phyloP scores from a whole-genome alignment of 1,139 yeast species.

The Lodderomyces parapsilosis region DNA sequence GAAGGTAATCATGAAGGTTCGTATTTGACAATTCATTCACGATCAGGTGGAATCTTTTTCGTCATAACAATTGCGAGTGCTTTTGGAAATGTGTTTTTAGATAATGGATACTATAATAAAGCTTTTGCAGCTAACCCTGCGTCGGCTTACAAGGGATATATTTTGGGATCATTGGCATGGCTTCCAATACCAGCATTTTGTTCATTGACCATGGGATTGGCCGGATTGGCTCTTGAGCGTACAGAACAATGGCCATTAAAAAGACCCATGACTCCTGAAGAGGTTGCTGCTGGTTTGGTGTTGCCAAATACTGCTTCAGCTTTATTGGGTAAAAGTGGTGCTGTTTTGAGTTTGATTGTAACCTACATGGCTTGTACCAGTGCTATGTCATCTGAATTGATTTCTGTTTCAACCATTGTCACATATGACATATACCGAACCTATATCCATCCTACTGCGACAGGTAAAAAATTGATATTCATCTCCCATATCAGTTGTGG shows the following conservation, averaged over 20 bases:
- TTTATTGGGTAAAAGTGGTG: constrained; percentile 82
- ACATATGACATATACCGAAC: constrained; percentile 83
- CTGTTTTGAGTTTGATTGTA: constrained; percentile 71
- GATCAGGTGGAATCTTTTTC: constrained; percentile 76
- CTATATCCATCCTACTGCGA: constrained; percentile 74
- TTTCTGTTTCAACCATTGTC: constrained; percentile 80
- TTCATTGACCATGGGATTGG: constrained; percentile 82
- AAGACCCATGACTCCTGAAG: constrained; percentile 56
- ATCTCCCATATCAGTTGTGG: constrained; percentile 68
- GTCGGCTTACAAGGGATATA: constrained; percentile 86
- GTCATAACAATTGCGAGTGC: constrained; percentile 83
- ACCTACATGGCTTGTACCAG: constrained; percentile 82
- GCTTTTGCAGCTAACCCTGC: constrained; percentile 86
- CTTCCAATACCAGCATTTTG: constrained; percentile 82
- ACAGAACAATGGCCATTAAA: constrained; percentile 79
- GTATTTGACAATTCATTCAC: constrained; percentile 76
- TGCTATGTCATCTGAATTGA: constrained; percentile 83
- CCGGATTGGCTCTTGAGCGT: constrained; percentile 69
- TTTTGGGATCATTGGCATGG: constrained; percentile 90
- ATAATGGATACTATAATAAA: constrained; percentile 87
- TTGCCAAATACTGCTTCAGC: constrained; percentile 88
- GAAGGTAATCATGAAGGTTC: constrained; percentile 77
- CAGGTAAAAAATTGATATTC: constrained; percentile 65
- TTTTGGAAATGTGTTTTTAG: constrained; percentile 86
- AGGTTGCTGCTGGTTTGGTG: constrained; percentile 77